phyloP scores from a whole-genome alignment of 257 asterid genomes.

The Primulina huaijiensis region DNA sequence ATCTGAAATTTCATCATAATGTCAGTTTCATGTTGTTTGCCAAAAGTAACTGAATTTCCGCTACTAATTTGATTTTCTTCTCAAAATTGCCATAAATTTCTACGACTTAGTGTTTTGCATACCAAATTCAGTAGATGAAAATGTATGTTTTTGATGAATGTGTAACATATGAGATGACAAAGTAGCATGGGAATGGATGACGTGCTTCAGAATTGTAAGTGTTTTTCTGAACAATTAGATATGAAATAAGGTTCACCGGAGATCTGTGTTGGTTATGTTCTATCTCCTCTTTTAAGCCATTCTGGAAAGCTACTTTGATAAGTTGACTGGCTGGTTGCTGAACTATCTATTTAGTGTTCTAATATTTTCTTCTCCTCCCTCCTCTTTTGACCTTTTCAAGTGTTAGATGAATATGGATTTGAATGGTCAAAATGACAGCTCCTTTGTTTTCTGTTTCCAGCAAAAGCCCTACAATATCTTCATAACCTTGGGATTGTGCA shows the following conservation, averaged over 20 bases:
- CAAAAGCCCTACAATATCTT: slow-evolving; percentile 76
- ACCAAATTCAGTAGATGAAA: background rate
- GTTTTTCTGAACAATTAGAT: background rate
- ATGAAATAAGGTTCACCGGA: background rate
- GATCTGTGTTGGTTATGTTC: background rate
- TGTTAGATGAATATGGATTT: slow-evolving; percentile 16
- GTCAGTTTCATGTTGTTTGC: background rate
- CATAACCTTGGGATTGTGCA: slow-evolving; percentile 92
- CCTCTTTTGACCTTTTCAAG: background rate
- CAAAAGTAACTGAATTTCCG: background rate
- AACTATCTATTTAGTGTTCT: slow-evolving; percentile 1
- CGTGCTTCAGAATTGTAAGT: too few relatives aligned
- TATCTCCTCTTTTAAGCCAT: background rate
- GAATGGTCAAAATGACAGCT: slow-evolving; percentile 24
- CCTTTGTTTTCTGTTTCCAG: slow-evolving; percentile 56
- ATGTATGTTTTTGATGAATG: too few relatives aligned
- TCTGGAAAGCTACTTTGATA: background rate
- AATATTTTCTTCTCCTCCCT: background rate
- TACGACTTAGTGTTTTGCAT: background rate
- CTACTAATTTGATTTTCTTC: background rate
- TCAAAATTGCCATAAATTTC: too few relatives aligned
- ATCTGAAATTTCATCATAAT: too few relatives aligned
- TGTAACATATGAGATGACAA: too few relatives aligned
- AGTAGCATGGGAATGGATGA: background rate
- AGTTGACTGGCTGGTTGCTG: slow-evolving; percentile 16